These are phyloP conservation scores for Colletotrichum gigasporum DNA, from an alignment of 2,329 filamentous ascomycete species.

Conservation along the genomic window DNA sequence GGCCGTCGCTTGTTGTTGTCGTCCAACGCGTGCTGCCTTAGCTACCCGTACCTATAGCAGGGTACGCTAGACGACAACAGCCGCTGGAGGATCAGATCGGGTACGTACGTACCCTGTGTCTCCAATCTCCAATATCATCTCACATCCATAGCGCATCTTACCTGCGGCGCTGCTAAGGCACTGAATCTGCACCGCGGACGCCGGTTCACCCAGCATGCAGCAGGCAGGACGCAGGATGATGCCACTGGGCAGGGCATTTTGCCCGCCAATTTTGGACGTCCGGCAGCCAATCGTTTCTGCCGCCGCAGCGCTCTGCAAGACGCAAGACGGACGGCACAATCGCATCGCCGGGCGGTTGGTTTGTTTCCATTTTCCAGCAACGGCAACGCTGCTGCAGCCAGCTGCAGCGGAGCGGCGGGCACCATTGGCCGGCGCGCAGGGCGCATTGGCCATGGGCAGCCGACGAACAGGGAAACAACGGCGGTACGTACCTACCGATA, in stretches of 20 bases:
- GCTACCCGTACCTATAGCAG: no score
- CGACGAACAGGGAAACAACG: background rate
- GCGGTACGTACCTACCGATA: no score
- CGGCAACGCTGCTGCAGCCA: background rate
- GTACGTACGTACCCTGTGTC: no score
- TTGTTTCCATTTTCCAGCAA: slow-evolving; percentile 1
- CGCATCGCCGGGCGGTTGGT: no score
- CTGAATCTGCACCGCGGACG: background rate
- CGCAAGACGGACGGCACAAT: no score
- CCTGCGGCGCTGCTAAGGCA: background rate
- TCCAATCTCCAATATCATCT: no score
- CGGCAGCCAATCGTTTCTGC: background rate
- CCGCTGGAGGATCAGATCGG: no score
- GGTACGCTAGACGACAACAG: no score
- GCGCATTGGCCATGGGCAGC: no score
- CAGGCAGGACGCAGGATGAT: background rate
- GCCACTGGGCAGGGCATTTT: background rate
- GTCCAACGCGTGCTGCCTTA: no score
- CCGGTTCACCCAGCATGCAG: background rate
- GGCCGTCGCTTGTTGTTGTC: background rate
- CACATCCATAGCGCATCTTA: background rate
- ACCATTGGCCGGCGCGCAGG: background rate
- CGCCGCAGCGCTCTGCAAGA: background rate
- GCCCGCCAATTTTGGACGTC: background rate
- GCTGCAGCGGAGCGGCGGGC: background rate